Evolutionary conservation across 1,139 yeast species (phyloP), one percentile per base, ranked within the genome.

Genomic region (Kazachstania sp.): DNA sequence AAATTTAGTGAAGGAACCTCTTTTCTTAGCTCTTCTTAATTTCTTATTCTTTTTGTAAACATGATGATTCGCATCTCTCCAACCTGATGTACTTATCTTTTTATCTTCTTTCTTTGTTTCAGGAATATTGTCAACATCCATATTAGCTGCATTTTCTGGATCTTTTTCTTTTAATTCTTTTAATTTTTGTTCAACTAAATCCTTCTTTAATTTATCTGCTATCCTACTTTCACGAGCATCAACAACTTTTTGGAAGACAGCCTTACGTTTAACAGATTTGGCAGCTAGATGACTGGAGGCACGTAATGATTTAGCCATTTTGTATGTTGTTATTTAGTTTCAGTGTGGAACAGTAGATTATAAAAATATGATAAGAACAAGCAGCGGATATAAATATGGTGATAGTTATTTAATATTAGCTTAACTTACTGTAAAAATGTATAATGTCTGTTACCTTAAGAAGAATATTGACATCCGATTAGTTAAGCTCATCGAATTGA

Each of bases 241-340:
- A 32, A 78, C 88, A 43, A 74, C 76, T 42, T 78, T 77, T 53
- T 79, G 78, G 63, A 81, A 84, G 49, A 81, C 85, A 8, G 81
- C 80, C 50, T 75, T 77, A 61, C 95, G 79, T 68, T 86, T 87
- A 56, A 81, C 67, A 37, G 86, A 74, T 65, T 90, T 86, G 46
- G 94, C 82, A 63, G 78, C 77, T 61, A 86, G 74, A 66, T 81
- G 81, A 46, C 85, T 74, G 65, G 85, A 86, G 42, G 95, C 86
- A 75, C 97, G 81, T 52, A 87, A 70, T 40, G 97, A 87, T 66
- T 86, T 85, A 45, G 86, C 97, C 97, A 90, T 88, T 47, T 36
- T 58, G 31, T 2, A 26, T 38, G 2, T n/a, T 4, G 6, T 9
- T 16, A 3, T 13, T 36, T 19, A 20, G 34, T n/a, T 37, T 26